Base-by-base conservation (phyloP, 2,329 filamentous ascomycete species). In the Myriosclerotinia curreyana region DNA sequence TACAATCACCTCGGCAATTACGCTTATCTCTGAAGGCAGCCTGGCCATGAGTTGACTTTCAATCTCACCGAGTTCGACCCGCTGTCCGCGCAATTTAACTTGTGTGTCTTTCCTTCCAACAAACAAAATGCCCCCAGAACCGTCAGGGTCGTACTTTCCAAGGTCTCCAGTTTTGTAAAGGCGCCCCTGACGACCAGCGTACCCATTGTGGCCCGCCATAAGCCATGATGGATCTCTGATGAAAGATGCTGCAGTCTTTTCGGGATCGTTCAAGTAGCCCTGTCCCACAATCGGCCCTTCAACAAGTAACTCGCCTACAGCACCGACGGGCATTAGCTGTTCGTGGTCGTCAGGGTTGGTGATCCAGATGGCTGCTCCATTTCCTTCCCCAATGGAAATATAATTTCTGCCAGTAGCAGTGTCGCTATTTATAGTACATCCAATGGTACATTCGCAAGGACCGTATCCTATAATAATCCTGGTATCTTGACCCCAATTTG, bases 31-130 rank as follows among this genome's bases (percentile, higher is more conserved):
- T 0, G 73, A 63, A 11, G 79, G 76, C 40, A 80, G 77, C 14
- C 72, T 73, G 61, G 67, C 75, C 65, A 61, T 77, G 31, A 74
- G 69, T 62, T 77, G 77, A 66, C 76, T 76, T 71, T 78, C 82
- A 61, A 80, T 81, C 71, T 80, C 81, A 14, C 77, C 80, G 59
- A 86, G 78, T 74, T 87, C 89, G 60, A 88, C 82, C 62, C 87
- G 78, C 68, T 84, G 87, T 34, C 89, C 90, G 14, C 81, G 79
- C 36, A 90, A 76, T 75, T 91, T 90, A 62, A 88, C 82, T 73
- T 87, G 86, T n/a, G 82, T 82, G 69, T 90, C 87, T 68, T 86
- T 87, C 56, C 88, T 80, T 20, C 86, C 86, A 48, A 87, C 77
- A 66, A 85, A 86, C 6, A 60, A 1, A 55, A 62, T 62, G 11